Evolutionary conservation across 129 eudicot genomes (phyloP), one percentile per base, ranked within the genome.

Genomic region (Tanacetum coccineum): DNA sequence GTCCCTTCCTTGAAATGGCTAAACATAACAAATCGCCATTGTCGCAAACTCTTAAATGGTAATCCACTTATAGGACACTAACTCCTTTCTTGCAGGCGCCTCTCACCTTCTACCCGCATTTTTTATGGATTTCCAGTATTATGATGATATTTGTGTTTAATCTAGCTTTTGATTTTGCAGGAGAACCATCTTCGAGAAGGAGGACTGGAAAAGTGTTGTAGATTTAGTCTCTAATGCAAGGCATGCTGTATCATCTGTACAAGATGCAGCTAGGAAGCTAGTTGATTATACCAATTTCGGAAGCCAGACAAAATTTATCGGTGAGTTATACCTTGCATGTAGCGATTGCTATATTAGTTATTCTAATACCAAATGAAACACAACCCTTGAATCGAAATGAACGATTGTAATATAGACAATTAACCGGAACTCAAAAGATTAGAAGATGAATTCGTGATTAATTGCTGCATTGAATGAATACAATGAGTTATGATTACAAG

Each of bases 251-350:
- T 74, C 92, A 12, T 88, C 95, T 73, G 92, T 93, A 53, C 98
- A 93, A 86, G 98, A 88, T 73, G 98, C 72, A 56, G 95, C 98
- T 70, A 77, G 94, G 68, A 93, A 84, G 81, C 80, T 93, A 70
- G 87, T 87, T 48, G 53, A 66, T 59, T 59, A 59, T 28, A 59
- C 64, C 19, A 59, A 59, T 11, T 59, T 59, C 4, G 44, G 64
- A 13, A 59, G 18, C 18, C 4, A 59, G 19, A 26, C 44, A 28
- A 59, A 59, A 1, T 59, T 60, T 63, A 46, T 88, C 13, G 96
- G 98, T 92, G 79, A 68, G 83, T 46, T 55, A 9, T 68, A 52
- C 14, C 54, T 30, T 50, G 9, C 60, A 22, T 18, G 45, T 21
- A 55, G 48, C 48, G 50, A 54, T 20, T 67, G 12, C 32, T 42